A percentile compares a stretch with the other conserved stretches of the same genome.
Conservation (phyloP, 345 rosid species). For the Lepidium sativum region DNA sequence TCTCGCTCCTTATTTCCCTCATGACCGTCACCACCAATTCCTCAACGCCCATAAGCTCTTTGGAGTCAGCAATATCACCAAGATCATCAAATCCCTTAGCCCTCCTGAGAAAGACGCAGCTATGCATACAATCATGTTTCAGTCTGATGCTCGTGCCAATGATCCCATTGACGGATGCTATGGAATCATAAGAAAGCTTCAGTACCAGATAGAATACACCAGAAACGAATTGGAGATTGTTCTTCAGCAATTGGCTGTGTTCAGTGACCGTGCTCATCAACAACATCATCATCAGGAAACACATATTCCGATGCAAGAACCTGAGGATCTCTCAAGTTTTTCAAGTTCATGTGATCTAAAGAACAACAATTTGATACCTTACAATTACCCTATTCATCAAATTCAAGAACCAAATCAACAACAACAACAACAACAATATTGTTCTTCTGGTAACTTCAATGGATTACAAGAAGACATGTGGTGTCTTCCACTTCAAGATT, state of each 20-base stretch:
- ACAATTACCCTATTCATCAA: conserved; percentile 24
- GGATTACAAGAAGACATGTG: conserved; percentile 36
- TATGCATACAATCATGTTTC: conserved; percentile 76
- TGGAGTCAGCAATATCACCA: conserved; percentile 84
- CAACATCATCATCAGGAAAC: conserved; percentile 21
- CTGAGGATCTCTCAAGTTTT: conserved; percentile 21
- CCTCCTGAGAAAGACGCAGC: conserved; percentile 66
- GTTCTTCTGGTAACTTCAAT: conserved; percentile 21
- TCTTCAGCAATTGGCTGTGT: conserved; percentile 60
- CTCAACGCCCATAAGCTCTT: conserved; percentile 89
- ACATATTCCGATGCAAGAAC: conserved; percentile 32
- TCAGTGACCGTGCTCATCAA: conserved; percentile 33
- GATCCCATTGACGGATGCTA: conserved; percentile 88
- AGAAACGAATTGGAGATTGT: conserved; percentile 70
- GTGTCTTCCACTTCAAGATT: conserved; percentile 31
- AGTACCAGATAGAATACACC: conserved; percentile 55
- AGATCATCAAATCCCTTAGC: conserved; percentile 58
- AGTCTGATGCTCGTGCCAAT: conserved; percentile 75
- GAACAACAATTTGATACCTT: conserved; percentile 19
- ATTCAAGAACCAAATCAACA: conserved; percentile 17
- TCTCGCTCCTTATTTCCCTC: conserved; percentile 96
- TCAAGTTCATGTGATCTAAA: conserved; percentile 27
- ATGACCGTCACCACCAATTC: conserved; percentile 73
- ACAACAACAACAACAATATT: conserved; percentile 21
- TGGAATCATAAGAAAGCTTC: conserved; percentile 55